These are phyloP conservation scores for Leccinellum rugosiceps DNA, from an alignment of 768 basidiomycete species.

Conservation along the genomic window DNA sequence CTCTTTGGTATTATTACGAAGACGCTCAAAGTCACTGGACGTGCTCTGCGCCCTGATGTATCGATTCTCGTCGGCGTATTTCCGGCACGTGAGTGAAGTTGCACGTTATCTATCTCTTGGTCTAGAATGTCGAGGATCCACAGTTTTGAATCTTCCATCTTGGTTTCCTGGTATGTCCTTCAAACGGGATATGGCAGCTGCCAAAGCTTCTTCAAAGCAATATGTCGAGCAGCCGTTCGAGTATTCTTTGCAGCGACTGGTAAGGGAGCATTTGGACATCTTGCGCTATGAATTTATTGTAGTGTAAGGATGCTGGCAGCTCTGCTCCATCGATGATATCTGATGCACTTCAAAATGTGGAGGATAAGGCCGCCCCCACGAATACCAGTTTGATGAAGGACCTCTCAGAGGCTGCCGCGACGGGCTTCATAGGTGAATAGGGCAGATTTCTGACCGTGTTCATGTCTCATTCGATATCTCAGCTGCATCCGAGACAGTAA, in stretches of 20 bases:
- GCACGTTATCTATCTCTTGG: too few relatives aligned
- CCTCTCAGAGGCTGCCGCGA: conserved; percentile 22
- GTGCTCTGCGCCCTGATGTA: conserved; percentile 17
- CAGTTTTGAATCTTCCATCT: conserved; percentile 21
- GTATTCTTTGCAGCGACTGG: conserved; percentile 16
- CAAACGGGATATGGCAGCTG: conserved; percentile 17
- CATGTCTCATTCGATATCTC: background rate
- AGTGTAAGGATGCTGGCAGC: conserved; percentile 5
- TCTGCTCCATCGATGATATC: conserved; percentile 16
- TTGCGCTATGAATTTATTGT: background rate
- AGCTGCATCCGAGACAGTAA: conserved; percentile 23
- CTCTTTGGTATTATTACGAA: conserved; percentile 10
- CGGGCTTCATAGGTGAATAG: conserved; percentile 17
- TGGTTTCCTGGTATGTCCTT: conserved; percentile 26
- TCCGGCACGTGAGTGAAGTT: conserved; percentile 12
- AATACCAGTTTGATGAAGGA: conserved; percentile 8
- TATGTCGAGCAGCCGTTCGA: conserved; percentile 18
- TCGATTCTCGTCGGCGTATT: conserved; percentile 18
- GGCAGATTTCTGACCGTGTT: background rate
- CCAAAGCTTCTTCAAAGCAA: conserved; percentile 11
- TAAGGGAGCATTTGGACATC: background rate
- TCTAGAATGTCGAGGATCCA: background rate
- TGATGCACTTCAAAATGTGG: conserved; percentile 14
- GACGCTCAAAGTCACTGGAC: conserved; percentile 1
- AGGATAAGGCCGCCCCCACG: conserved; percentile 2